Evolutionary conservation across 768 basidiomycete species (phyloP).

Genomic region (Boletus sp.): DNA sequence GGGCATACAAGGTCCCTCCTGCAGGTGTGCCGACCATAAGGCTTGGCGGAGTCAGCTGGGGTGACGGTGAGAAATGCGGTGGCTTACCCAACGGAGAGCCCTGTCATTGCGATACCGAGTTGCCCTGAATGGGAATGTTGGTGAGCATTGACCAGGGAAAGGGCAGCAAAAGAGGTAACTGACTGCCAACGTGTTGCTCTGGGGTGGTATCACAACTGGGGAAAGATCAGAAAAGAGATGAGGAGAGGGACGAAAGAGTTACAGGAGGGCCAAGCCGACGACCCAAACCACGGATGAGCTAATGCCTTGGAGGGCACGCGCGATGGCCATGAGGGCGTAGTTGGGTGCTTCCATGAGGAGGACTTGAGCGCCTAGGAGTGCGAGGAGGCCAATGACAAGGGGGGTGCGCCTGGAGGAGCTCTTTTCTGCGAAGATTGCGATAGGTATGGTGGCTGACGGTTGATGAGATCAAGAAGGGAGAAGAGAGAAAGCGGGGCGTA

Average conservation of each 20-base stretch:
- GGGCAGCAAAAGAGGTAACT: constrained; percentile 17
- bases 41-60: constrained; percentile 27
- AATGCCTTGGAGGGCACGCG: constrained; percentile 57
- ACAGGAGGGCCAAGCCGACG: constrained; percentile 59
- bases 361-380: constrained; percentile 52
- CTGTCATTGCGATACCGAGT: constrained; percentile 58
- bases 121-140: constrained; percentile 40
- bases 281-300: constrained; percentile 63
- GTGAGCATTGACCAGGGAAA: neutral
- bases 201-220: constrained; percentile 55
- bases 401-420: constrained; percentile 46
- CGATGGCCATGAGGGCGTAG: constrained; percentile 54
- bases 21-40: constrained; percentile 55
- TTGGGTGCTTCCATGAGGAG: constrained; percentile 61
- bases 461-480: neutral
- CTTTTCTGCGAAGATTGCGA: constrained; percentile 53
- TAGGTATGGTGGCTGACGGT: constrained; percentile 49
- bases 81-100: constrained; percentile 51
- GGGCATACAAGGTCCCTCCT: constrained; percentile 51
- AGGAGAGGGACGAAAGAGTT: constrained; percentile 6
- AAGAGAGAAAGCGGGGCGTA: constrained; percentile 26
- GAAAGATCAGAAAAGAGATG: constrained; percentile 10
- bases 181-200: constrained; percentile 46
- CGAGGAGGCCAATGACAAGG: constrained; percentile 47
- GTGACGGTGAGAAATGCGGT: neutral